A percentile compares a stretch with the other conserved stretches of the same genome.
Conservation (phyloP, 2,329 filamentous ascomycete species). For the Paecilomyces sp. region DNA sequence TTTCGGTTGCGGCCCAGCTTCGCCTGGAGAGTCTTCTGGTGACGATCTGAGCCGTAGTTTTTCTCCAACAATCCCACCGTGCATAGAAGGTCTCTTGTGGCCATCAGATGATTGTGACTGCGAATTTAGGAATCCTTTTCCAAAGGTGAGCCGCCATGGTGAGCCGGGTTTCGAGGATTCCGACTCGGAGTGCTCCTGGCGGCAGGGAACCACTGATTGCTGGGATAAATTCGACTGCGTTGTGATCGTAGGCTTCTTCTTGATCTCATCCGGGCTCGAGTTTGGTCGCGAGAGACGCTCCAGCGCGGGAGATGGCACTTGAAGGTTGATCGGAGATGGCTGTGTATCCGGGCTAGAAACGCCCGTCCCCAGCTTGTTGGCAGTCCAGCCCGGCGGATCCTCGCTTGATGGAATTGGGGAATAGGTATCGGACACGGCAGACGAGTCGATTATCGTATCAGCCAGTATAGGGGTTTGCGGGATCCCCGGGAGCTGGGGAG, state of each 20-base stretch:
- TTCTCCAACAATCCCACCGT: conserved; percentile 13
- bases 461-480: conserved; percentile 19
- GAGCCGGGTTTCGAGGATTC: conserved; percentile 25
- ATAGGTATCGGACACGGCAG: conserved; percentile 9
- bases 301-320: conserved; percentile 16
- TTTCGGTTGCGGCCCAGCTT: conserved; percentile 12
- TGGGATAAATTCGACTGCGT: conserved; percentile 21
- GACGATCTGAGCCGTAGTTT: conserved; percentile 22
- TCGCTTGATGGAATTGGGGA: conserved; percentile 15
- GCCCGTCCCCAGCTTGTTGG: conserved; percentile 9
- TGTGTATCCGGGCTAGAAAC: conserved; percentile 12
- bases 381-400: conserved; percentile 16
- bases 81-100: conserved; percentile 22
- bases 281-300: conserved; percentile 21
- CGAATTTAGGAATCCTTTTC: conserved; percentile 19
- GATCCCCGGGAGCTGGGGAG: conserved; percentile 27
- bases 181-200: conserved; percentile 17
- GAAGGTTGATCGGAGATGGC: conserved; percentile 21
- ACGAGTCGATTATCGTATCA: conserved; percentile 19
- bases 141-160: conserved; percentile 28
- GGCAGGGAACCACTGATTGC: conserved; percentile 12
- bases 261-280: conserved; percentile 24
- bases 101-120: conserved; percentile 15
- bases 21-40: conserved; percentile 17
- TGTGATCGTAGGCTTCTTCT: conserved; percentile 13